phyloP scores from a whole-genome alignment of 805 yeast species.

The Saccharomycopsis schoenii region DNA sequence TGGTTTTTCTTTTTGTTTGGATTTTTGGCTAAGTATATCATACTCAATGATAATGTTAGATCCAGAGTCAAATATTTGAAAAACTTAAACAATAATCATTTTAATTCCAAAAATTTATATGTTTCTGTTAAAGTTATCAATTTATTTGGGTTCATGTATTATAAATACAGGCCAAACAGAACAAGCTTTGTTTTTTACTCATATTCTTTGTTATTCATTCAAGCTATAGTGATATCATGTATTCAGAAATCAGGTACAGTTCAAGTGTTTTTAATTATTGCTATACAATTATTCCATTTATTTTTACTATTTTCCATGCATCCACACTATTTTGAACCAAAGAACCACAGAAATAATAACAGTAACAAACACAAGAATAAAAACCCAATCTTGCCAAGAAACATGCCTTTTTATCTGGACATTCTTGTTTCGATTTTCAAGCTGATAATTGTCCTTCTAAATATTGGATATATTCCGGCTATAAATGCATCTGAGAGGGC shows the following conservation, averaged over 20 bases:
- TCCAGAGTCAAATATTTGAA: slow-evolving; percentile 8
- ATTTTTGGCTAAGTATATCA: slow-evolving; percentile 28
- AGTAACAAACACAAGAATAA: neutral
- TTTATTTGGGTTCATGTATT: slow-evolving; percentile 38
- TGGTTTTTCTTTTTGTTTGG: slow-evolving; percentile 28
- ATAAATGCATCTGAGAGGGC: slow-evolving; percentile 29
- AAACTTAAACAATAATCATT: neutral
- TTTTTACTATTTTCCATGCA: slow-evolving; percentile 22
- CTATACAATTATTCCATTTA: slow-evolving; percentile 28
- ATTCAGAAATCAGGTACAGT: slow-evolving; percentile 34
- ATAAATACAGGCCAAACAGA: slow-evolving; percentile 33
- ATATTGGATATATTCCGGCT: slow-evolving; percentile 33
- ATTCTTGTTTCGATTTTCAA: slow-evolving; percentile 31
- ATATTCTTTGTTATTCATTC: slow-evolving; percentile 25
- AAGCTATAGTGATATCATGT: slow-evolving; percentile 35
- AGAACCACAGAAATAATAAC: neutral
- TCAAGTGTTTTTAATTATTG: slow-evolving; percentile 33
- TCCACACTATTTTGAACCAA: slow-evolving; percentile 23
- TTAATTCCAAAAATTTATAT: slow-evolving; percentile 27
- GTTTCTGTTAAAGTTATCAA: slow-evolving; percentile 38
- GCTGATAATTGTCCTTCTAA: slow-evolving; percentile 31
- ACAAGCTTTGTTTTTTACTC: slow-evolving; percentile 33
- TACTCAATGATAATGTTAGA: neutral
- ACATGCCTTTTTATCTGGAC: slow-evolving; percentile 23
- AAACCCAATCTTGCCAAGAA: slow-evolving; percentile 20